Conservation (phyloP, 2,329 filamentous ascomycete genomes). For the Podosphaera xanthii region DNA sequence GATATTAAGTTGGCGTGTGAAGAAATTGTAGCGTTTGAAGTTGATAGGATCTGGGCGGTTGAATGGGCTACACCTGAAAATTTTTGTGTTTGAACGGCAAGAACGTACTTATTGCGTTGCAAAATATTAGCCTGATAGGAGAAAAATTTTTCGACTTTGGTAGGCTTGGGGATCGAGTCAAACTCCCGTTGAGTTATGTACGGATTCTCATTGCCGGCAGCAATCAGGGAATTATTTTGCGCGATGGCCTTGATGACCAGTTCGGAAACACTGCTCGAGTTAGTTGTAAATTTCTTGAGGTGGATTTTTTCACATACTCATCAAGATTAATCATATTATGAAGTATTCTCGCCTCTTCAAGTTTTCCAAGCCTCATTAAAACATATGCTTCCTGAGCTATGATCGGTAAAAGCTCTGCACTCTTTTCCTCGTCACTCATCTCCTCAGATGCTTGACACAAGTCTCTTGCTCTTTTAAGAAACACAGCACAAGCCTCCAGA, state of each 20-base stretch:
- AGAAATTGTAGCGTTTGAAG: conserved; percentile 24
- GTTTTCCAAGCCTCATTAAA: conserved; percentile 39
- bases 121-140: conserved; percentile 42
- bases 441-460: conserved; percentile 56
- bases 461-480: conserved; percentile 46
- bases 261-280: conserved; percentile 35
- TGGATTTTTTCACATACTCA: conserved; percentile 26
- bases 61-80: conserved; percentile 33
- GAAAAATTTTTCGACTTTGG: conserved; percentile 43
- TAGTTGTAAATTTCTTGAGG: conserved; percentile 9
- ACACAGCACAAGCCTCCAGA: conserved; percentile 36
- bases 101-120: conserved; percentile 36
- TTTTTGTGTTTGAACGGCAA: conserved; percentile 46
- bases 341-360: conserved; percentile 39
- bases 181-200: conserved; percentile 42
- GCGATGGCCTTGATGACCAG: conserved; percentile 41
- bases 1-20: conserved; percentile 31
- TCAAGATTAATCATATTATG: conserved; percentile 36
- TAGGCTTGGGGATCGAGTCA: conserved; percentile 27
- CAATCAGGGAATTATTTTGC: conserved; percentile 35
- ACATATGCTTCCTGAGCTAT: conserved; percentile 56
- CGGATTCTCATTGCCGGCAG: conserved; percentile 31
- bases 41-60: conserved; percentile 23
- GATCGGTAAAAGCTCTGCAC: conserved; percentile 51
- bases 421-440: conserved; percentile 49